phyloP scores from a whole-genome alignment of 2,329 filamentous ascomycete genomes.

The Chalara sp. region DNA sequence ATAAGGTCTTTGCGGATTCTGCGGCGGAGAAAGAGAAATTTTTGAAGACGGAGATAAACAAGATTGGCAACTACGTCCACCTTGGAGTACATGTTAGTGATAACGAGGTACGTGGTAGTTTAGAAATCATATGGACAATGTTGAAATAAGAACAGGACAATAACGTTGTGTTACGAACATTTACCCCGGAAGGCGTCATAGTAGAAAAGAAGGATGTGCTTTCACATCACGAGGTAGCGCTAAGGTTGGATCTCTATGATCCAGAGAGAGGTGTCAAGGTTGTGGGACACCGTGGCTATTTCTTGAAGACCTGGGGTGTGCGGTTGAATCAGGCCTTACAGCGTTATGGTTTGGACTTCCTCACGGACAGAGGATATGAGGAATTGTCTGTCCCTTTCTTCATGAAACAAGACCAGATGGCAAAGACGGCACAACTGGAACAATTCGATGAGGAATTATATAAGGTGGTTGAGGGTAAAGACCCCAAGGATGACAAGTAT shows the following conservation, averaged over 20 bases:
- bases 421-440: slow-evolving; percentile 93
- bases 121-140: background rate
- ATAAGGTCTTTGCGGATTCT: slow-evolving; percentile 69
- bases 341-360: slow-evolving; percentile 91
- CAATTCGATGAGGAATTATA: slow-evolving; percentile 98
- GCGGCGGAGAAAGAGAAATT: slow-evolving; percentile 69
- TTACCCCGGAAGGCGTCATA: slow-evolving; percentile 69
- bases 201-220: slow-evolving; percentile 72
- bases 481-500: slow-evolving; percentile 82
- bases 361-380: slow-evolving; percentile 73
- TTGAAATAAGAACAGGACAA: slow-evolving; percentile 49
- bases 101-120: slow-evolving; percentile 54
- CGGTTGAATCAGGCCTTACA: slow-evolving; percentile 89
- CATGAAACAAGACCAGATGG: slow-evolving; percentile 94
- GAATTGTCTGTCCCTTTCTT: slow-evolving; percentile 85
- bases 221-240: slow-evolving; percentile 92
- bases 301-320: slow-evolving; percentile 81
- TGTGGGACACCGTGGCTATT: slow-evolving; percentile 91
- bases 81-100: slow-evolving; percentile 76
- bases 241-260: slow-evolving; percentile 84
- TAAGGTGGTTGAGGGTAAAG: slow-evolving; percentile 78
- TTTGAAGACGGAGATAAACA: slow-evolving; percentile 72
- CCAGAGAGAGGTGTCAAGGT: slow-evolving; percentile 89
- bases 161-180: slow-evolving; percentile 70
- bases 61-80: slow-evolving; percentile 88